Percentiles rank a stretch among this genome's conserved stretches.
Conservation (phyloP, 371 early-diverging fungal species). For the Rhizopus stolonifer region DNA sequence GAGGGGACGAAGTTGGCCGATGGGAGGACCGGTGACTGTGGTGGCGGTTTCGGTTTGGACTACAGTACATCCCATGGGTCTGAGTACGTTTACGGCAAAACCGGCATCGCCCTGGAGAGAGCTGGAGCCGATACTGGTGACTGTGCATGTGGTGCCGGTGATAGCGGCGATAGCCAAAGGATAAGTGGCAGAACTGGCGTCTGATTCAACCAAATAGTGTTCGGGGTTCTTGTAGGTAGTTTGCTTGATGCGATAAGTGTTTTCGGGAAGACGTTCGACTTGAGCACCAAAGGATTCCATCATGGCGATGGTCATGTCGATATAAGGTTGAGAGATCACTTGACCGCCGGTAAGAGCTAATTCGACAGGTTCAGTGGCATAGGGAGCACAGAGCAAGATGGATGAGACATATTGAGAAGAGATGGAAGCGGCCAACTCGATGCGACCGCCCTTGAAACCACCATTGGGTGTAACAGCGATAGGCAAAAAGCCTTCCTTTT, state of each 20-base stretch:
- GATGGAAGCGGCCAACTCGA: conserved; percentile 89
- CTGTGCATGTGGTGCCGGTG: conserved; percentile 85
- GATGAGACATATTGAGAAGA: conserved; percentile 97
- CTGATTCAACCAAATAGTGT: conserved; percentile 89
- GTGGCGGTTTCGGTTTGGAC: conserved; percentile 85
- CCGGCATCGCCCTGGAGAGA: conserved; percentile 92
- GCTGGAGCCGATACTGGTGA: conserved; percentile 86
- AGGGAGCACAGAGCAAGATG: conserved; percentile 93
- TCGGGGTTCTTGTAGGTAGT: conserved; percentile 80
- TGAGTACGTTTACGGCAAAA: conserved; percentile 89
- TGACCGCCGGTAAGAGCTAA: conserved; percentile 87
- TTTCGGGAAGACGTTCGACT: conserved; percentile 74
- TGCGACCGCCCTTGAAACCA: conserved; percentile 86
- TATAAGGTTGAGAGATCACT: conserved; percentile 96
- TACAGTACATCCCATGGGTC: conserved; percentile 91
- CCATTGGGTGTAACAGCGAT: conserved; percentile 74
- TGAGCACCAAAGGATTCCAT: conserved; percentile 92
- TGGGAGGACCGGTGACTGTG: conserved; percentile 87
- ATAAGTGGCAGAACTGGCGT: conserved; percentile 97
- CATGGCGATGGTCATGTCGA: conserved; percentile 98
- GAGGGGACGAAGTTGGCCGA: conserved; percentile 73
- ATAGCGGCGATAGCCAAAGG: conserved; percentile 97
- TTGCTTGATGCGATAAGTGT: conserved; percentile 81
- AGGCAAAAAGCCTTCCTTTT: conserved; percentile 86
- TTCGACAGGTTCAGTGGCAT: conserved; percentile 79